Base-by-base conservation (phyloP, 805 yeast species). In the Kodamaea laetipori region DNA sequence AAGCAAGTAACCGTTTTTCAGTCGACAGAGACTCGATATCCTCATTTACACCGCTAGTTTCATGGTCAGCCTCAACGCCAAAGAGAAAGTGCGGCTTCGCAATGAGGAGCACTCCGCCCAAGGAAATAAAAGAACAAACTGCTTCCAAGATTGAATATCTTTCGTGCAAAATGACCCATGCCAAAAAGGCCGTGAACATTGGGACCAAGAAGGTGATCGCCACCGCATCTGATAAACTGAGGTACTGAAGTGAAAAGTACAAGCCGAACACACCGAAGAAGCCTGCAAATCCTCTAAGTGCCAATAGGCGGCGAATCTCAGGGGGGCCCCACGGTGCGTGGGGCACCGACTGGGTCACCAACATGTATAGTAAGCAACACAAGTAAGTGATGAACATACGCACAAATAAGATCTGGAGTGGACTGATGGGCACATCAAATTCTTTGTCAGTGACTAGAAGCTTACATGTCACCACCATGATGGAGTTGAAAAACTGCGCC, bases 121-220 rank as follows among this genome's bases (percentile, higher is more conserved):
- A 67, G 0, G 96, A 86, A 4, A 81, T 58, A 0, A 80, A 10
- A 1, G 90, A 84, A 26, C 95, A 90, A 0, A 74, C 55, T 0
- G 82, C 86, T 63, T 90, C 96, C 11, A 80, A 56, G 26, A 72
- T 50, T 4, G 88, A 77, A 60, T 85, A 84, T 6, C 74, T 62
- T 56, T 90, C 97, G 33, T 78, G 74, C 23, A 90, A 64, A 3
- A 85, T 57, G 2, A 79, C 47, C 74, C 82, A 82, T 0, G 96
- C 95, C 43, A 84, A 62, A 16, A 88, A 62, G 0, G 89, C 86
- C 0, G 96, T 85, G 12, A 85, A 76, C 43, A 86, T 74, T 0
- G 97, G 97, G 0, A 81, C 71, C 54, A 90, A 62, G 52, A 90
- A 90, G 2, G 92, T 80, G 39, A 90, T 82, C 11, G 86, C 83